Evolutionary conservation across 257 asterid species (phyloP), one percentile per base, ranked within the genome.

Genomic region (Capsicum chinense): DNA sequence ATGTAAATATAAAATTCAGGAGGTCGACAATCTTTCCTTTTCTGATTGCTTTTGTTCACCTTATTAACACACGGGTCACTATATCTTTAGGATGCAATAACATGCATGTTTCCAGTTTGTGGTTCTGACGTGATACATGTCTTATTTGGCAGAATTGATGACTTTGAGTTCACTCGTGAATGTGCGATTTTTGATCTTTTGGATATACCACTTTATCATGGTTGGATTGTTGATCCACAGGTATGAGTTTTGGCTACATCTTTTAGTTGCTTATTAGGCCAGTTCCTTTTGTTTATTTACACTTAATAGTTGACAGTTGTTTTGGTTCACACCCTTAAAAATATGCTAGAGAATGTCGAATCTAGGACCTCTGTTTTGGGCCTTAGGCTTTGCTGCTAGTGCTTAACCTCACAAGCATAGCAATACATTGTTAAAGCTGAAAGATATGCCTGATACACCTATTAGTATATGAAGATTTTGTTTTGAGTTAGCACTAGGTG

Each of bases 191-290:
- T 93, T 90, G 99, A 95, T 90, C 88, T 97, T 78, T 83, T 97
- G 93, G 98, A 93, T 86, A 94, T 97, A 90, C 99, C 99, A 48
- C 98, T 97, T 79, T 95, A 95, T 90, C 98, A 97, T 85, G 99
- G 98, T 81, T 97, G 99, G 99, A 97, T 97, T 85, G 94, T 95
- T 90, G 98, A 97, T 86, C 94, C 98, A 1, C 98, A 95, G 98
- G 98, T 93, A 92, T 85, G 90, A 42, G 81, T 62, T 83, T 57
- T 26, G 9, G 79, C 64, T 66, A n/a, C 79, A 14, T 37, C 26
- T 26, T 21, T 82, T n/a, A 54, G 58, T 56, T 58, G 42, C 74
- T 80, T 71, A 71, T 44, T 9, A 44, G 17, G 79, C 79, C 3
- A 44, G 57, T 47, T 71, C 39, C 35, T 71, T 71, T 71, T 71